Conservation (phyloP, 345 rosid species). For the Eucalyptus pauciflora region DNA sequence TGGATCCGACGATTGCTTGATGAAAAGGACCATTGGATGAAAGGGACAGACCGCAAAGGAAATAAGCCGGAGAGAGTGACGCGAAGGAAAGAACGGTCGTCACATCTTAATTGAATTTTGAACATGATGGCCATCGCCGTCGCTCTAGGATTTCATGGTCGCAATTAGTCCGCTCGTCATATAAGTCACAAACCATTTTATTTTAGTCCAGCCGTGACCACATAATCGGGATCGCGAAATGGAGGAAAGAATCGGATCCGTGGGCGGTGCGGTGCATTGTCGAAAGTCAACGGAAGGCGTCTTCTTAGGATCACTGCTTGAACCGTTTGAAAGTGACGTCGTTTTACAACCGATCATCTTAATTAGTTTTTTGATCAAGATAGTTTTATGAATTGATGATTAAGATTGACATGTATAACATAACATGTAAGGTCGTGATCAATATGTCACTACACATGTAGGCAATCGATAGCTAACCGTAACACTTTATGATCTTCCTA, state of each 20-base stretch:
- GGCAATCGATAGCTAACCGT: background rate
- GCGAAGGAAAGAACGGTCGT: background rate
- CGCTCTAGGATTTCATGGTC: background rate
- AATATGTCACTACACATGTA: background rate
- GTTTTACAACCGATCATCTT: background rate
- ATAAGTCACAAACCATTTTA: background rate
- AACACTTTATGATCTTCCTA: background rate
- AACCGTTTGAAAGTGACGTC: background rate
- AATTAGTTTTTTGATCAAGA: background rate
- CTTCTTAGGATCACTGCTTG: background rate
- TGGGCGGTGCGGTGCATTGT: background rate
- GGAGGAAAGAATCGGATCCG: background rate
- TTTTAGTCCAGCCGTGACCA: background rate
- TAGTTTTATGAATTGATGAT: background rate
- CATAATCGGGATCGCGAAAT: background rate
- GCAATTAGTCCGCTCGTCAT: background rate
- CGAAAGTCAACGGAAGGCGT: background rate
- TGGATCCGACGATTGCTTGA: background rate
- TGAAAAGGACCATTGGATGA: background rate
- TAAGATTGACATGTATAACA: background rate
- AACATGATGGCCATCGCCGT: background rate
- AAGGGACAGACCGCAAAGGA: background rate
- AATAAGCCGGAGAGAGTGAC: background rate
- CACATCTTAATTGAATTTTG: background rate
- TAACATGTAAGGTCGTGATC: background rate